These are phyloP conservation scores for Henningerozyma blattae DNA, from an alignment of 805 yeast genomes.

Conservation along the genomic window DNA sequence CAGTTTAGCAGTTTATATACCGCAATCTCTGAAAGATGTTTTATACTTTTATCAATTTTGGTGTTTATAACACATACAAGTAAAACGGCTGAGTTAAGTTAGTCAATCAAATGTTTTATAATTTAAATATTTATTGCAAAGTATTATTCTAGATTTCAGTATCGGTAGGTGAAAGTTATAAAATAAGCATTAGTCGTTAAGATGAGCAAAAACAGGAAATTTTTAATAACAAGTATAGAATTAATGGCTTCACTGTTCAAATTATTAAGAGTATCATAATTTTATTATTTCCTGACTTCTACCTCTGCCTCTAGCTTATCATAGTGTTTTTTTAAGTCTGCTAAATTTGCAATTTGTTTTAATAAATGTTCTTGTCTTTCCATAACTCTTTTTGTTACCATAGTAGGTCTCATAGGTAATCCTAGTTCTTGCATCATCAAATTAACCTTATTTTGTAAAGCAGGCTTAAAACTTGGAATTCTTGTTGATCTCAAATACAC, in stretches of 20 bases:
- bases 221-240: too few species aligned
- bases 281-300: constrained; percentile 28
- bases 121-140: too few species aligned
- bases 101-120: too few species aligned
- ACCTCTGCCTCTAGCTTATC: constrained; percentile 82
- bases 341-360: constrained; percentile 52
- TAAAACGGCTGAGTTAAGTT: too few species aligned
- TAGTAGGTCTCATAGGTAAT: constrained; percentile 68
- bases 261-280: neutral
- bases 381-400: constrained; percentile 76
- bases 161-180: too few species aligned
- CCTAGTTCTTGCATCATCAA: constrained; percentile 66
- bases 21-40: too few species aligned
- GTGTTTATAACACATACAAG: too few species aligned
- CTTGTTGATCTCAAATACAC: constrained; percentile 72
- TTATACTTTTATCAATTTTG: too few species aligned
- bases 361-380: constrained; percentile 65
- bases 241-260: neutral
- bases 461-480: constrained; percentile 68
- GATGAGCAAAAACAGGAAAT: too few species aligned
- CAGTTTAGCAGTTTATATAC: too few species aligned
- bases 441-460: constrained; percentile 48
- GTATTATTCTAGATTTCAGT: too few species aligned
- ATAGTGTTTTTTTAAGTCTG: constrained; percentile 75
- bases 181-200: too few species aligned